Evolutionary conservation across 108 stramenopile genomes (phyloP).

Genomic region (Cyclotella atomus): DNA sequence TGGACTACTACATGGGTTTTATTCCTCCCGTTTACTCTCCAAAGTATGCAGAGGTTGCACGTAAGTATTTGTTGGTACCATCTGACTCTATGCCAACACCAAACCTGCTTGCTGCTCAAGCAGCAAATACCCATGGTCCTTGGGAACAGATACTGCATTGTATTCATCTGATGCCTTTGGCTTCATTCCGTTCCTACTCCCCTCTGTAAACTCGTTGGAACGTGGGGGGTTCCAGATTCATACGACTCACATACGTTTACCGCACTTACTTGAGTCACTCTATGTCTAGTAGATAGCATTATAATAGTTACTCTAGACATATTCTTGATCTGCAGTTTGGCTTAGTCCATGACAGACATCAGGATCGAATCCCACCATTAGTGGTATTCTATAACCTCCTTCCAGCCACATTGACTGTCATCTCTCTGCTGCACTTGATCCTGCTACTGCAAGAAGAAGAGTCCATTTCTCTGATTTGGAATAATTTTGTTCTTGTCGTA

Average conservation of each 20-base stretch:
- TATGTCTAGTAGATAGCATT: no score
- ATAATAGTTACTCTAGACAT: no score
- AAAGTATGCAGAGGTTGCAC: neutral
- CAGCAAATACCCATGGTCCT: neutral
- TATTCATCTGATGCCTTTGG: no score
- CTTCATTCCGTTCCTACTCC: neutral
- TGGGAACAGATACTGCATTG: neutral
- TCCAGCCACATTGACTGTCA: neutral
- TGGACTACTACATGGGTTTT: neutral
- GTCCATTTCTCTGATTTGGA: neutral
- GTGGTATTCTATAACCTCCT: no score
- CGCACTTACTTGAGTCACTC: no score
- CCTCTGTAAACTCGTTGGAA: neutral
- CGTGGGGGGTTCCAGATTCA: slow-evolving; percentile 5
- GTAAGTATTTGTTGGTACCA: neutral
- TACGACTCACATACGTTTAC: neutral
- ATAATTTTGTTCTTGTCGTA: neutral
- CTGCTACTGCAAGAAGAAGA: neutral
- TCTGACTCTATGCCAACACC: neutral
- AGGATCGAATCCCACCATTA: no score
- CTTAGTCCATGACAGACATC: no score
- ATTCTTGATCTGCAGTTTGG: no score
- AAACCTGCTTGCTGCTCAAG: neutral
- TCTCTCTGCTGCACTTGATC: neutral
- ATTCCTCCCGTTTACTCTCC: slow-evolving; percentile 2